Base-by-base conservation (phyloP, 352 stramenopile genomes). In the Phytophthora sp. region DNA sequence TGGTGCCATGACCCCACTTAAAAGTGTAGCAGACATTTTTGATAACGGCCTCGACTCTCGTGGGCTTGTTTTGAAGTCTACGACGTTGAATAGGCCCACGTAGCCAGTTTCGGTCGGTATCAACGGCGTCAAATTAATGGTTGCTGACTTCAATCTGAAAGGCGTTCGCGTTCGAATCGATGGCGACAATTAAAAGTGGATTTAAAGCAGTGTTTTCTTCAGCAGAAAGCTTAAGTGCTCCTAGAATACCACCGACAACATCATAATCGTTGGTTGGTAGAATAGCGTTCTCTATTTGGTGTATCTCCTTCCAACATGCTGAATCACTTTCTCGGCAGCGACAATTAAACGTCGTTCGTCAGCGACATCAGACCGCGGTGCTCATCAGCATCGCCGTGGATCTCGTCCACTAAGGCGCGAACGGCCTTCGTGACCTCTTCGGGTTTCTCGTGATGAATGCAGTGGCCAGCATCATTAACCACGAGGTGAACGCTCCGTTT, bases 371-470 rank as follows among this genome's bases (percentile, higher is more conserved):
- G 53, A 57, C 70, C 70, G 18, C 41, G 36, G 27, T 74, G 30
- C 13, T 73, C 59, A 18, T 74, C 41, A 30, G 58, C 57, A 45
- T 73, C 44, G 24, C 67, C 71, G 33, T 76, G 53, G 11, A 76
- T 76, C 44, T 79, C 69, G 18, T 81, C 73, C 27, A 91, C 69
- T 18, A 94, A 69, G n/a, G 79, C 79, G 18, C 74, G 83, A 58
- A 94, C 74, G 29, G 77, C 80, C 5, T 75, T 75, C 39, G 67
- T 70, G 49, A 92, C 59, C 11, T 79, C 80, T 38, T 92, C 79
- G 1, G 85, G 83, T 13, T 90, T 76, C 30, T 94, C 85, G 31
- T 94, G 85, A 36, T 86, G 81, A 49, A 94, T 92, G 54, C 73
- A 84, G 52, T 90, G 80, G n/a, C 85, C 82, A 27, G 74, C 74